Evolutionary conservation across 148 eudicot species (phyloP).

Genomic region (Chenopodium album): DNA sequence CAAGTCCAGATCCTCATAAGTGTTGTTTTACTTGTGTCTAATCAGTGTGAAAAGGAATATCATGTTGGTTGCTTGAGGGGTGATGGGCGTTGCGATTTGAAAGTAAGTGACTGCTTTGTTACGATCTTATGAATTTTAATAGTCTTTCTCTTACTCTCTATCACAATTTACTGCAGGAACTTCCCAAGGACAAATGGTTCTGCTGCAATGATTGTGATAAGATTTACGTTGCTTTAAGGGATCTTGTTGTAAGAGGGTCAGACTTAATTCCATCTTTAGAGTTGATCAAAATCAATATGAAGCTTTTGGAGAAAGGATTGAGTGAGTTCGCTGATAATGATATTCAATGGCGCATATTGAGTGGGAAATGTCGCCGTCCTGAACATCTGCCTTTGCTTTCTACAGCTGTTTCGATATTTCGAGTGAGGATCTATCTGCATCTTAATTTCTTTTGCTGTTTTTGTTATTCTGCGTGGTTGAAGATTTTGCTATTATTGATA

Average conservation of each 20-base stretch:
- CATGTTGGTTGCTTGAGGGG: conserved; percentile 91
- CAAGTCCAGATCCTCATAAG: neutral
- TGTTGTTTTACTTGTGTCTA: conserved; percentile 20
- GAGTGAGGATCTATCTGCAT: conserved; percentile 48
- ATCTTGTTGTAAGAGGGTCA: conserved; percentile 47
- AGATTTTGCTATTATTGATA: neutral
- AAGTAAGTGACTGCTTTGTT: conserved; percentile 45
- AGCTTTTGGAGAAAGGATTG: conserved; percentile 45
- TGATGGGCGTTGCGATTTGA: conserved; percentile 68
- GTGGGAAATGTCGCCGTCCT: conserved; percentile 76
- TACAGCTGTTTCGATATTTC: conserved; percentile 76
- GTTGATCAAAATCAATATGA: conserved; percentile 40
- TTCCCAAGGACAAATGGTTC: conserved; percentile 85
- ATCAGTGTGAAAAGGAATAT: conserved; percentile 91
- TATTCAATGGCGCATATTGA: conserved; percentile 67
- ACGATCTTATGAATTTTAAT: neutral
- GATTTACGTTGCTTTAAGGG: conserved; percentile 55
- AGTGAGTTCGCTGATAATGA: conserved; percentile 41
- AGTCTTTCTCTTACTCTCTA: conserved; percentile 6
- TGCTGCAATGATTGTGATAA: conserved; percentile 70
- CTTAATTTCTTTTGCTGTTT: neutral
- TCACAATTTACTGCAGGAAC: conserved; percentile 52
- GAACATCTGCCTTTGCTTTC: conserved; percentile 71
- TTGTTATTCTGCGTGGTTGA: conserved; percentile 5
- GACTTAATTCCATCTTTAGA: conserved; percentile 49